A percentile compares a stretch with the other conserved stretches of the same genome.
Evolutionary conservation across 148 eudicot genomes (phyloP).

Genomic region (Amaranthus palmeri): DNA sequence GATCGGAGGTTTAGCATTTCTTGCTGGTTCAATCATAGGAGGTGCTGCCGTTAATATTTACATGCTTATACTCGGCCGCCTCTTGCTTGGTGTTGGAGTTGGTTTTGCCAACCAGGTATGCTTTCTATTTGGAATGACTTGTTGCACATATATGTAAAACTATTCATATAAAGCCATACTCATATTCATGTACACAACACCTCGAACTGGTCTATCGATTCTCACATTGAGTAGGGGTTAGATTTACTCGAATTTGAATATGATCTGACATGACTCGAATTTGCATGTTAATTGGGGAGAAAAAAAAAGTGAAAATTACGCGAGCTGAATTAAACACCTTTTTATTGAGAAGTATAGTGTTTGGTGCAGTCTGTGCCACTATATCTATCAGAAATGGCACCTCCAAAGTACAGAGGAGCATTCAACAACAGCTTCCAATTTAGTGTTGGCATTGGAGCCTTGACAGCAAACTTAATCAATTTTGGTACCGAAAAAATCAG

Average conservation of each 20-base stretch:
- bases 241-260: too few relatives aligned
- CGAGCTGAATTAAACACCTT: not conserved
- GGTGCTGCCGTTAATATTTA: slow-evolving; percentile 39
- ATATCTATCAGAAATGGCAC: slow-evolving; percentile 73
- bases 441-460: slow-evolving; percentile 35
- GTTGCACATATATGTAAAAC: too few relatives aligned
- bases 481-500: slow-evolving; percentile 36
- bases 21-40: slow-evolving; percentile 40
- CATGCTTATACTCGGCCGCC: slow-evolving; percentile 53
- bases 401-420: slow-evolving; percentile 51
- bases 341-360: not conserved
- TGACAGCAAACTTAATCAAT: slow-evolving; percentile 38
- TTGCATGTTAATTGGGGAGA: too few relatives aligned
- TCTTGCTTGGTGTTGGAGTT: slow-evolving; percentile 52
- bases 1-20: slow-evolving; percentile 39
- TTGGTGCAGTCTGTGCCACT: slow-evolving; percentile 49
- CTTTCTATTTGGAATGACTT: too few relatives aligned
- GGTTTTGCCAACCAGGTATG: slow-evolving; percentile 56
- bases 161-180: too few relatives aligned
- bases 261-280: too few relatives aligned
- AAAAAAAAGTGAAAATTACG: too few relatives aligned
- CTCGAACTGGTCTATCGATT: too few relatives aligned
- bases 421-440: slow-evolving; percentile 56
- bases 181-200: too few relatives aligned
- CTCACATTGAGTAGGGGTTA: too few relatives aligned